Evolutionary conservation across 306 rosid genomes (phyloP).

Genomic region (Cicer yamashitae): DNA sequence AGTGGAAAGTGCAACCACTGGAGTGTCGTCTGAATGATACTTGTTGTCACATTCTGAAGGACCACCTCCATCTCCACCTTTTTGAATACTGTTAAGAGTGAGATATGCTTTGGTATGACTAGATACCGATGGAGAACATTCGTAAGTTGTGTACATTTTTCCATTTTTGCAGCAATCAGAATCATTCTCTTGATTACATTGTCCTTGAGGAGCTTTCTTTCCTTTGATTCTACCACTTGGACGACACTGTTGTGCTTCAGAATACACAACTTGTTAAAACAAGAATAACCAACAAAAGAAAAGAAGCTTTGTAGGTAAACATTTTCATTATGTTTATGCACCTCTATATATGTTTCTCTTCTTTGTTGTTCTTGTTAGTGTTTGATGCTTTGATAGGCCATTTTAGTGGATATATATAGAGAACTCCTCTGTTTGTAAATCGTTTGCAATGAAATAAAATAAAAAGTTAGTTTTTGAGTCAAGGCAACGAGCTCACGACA

Average conservation of each 20-base stretch:
- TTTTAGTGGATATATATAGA: slow-evolving; percentile 10
- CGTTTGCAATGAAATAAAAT: background rate
- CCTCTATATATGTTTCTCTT: too few species aligned
- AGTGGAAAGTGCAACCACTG: too few species aligned
- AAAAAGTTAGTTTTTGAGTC: background rate
- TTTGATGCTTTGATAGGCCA: background rate
- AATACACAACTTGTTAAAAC: background rate
- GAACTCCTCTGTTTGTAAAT: background rate
- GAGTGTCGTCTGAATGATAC: too few species aligned
- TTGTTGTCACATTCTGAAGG: too few species aligned
- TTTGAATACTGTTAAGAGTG: too few species aligned
- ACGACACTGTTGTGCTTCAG: slow-evolving; percentile 13
- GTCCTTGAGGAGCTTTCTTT: slow-evolving; percentile 34
- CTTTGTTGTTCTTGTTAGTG: background rate
- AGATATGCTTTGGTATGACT: too few species aligned
- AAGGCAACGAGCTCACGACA: background rate
- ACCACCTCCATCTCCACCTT: too few species aligned
- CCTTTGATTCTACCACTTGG: slow-evolving; percentile 41
- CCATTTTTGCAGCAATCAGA: too few species aligned
- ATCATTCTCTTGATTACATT: too few species aligned
- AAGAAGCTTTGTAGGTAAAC: too few species aligned
- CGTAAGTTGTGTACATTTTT: too few species aligned
- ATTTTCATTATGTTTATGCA: background rate
- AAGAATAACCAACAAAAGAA: background rate
- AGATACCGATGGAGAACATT: too few species aligned